Evolutionary conservation across 257 asterid species (phyloP).

Genomic region (Vinca minor): DNA sequence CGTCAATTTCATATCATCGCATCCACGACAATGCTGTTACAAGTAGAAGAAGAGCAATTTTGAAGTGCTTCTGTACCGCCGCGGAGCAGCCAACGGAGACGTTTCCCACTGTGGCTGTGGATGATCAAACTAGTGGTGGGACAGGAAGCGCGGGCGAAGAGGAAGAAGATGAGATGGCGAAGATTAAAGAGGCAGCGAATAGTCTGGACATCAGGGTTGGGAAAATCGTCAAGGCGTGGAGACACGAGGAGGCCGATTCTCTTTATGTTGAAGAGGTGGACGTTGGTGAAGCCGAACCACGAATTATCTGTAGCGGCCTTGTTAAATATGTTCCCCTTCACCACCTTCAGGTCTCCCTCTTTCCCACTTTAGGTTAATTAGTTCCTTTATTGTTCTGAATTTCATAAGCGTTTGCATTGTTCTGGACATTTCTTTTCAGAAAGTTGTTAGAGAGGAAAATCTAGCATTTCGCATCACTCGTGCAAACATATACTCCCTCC

Average conservation of each 20-base stretch:
- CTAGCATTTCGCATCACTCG: background rate
- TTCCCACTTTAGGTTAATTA: background rate
- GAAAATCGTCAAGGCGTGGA: conserved; percentile 60
- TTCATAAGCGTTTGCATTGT: background rate
- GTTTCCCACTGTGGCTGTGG: no score
- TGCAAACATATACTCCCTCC: background rate
- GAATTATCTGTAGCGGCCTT: conserved; percentile 90
- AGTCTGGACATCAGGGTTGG: conserved; percentile 82
- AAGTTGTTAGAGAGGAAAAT: background rate
- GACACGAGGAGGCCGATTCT: conserved; percentile 92
- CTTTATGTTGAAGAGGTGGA: conserved; percentile 95
- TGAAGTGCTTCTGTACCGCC: background rate
- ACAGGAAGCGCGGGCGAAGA: no score
- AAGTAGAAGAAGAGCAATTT: background rate
- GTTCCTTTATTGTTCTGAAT: no score
- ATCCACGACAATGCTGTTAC: background rate
- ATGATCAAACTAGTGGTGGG: no score
- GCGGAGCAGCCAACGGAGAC: no score
- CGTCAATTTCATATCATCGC: background rate
- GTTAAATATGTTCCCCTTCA: conserved; percentile 63
- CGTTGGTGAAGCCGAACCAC: conserved; percentile 77
- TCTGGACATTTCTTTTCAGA: background rate
- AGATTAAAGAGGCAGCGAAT: conserved; percentile 54
- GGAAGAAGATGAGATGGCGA: conserved; percentile 13
- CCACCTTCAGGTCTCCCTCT: conserved; percentile 51